A percentile compares a stretch with the other conserved stretches of the same genome.
Conservation (phyloP, 192 early-diverging fungal genomes). For the Coemansia guatemalensis region DNA sequence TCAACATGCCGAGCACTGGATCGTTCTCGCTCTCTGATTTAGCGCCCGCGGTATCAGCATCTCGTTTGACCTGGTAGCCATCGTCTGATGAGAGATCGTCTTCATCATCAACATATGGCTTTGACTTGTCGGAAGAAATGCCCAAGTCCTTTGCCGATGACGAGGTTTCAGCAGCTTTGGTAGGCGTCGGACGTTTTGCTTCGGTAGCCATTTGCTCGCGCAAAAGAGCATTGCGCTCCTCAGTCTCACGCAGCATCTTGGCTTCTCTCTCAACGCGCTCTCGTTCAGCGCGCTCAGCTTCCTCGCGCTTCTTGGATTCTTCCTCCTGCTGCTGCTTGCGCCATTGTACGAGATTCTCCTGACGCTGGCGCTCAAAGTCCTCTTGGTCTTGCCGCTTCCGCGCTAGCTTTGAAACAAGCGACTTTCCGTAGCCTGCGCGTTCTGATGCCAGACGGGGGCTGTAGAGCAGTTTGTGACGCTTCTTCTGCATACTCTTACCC, state of each 20-base stretch:
- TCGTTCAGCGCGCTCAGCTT: slow-evolving; percentile 27
- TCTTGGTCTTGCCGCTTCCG: slow-evolving; percentile 62
- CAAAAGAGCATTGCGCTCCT: slow-evolving; percentile 54
- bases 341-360: slow-evolving; percentile 54
- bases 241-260: slow-evolving; percentile 28
- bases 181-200: slow-evolving; percentile 2
- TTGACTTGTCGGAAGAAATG: too few species aligned
- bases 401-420: slow-evolving; percentile 56
- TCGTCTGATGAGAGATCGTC: too few species aligned
- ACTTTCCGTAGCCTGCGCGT: slow-evolving; percentile 62
- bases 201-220: slow-evolving; percentile 49
- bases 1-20: too few species aligned
- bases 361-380: slow-evolving; percentile 58
- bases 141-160: too few species aligned
- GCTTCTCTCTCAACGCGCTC: slow-evolving; percentile 17
- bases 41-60: too few species aligned
- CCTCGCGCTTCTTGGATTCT: slow-evolving; percentile 44
- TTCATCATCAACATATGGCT: too few species aligned
- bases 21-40: too few species aligned
- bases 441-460: slow-evolving; percentile 64
- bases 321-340: slow-evolving; percentile 56
- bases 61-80: too few species aligned
- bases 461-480: slow-evolving; percentile 55
- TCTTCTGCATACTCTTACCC: slow-evolving; percentile 41
- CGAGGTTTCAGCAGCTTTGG: background rate